Percentiles rank a stretch among this genome's conserved stretches.
Evolutionary conservation across 2,329 filamentous ascomycete genomes (phyloP).

Genomic region (Plectosphaerella plurivora): DNA sequence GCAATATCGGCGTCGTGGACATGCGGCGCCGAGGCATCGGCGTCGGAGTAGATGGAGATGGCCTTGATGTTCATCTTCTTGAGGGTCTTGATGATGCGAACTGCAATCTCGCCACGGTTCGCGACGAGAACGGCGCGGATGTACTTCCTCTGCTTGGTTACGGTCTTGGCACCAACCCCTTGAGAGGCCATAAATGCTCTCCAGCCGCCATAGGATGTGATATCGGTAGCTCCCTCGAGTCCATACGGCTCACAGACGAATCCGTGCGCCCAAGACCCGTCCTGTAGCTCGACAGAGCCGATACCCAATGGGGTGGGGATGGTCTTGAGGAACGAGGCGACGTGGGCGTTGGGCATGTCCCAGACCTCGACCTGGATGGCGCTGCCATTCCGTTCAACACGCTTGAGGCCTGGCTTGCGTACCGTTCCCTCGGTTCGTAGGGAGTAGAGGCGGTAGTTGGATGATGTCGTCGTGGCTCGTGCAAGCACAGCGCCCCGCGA

Average conservation of each 20-base stretch:
- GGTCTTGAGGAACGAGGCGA: conserved; percentile 26
- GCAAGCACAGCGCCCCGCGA: conserved; percentile 21
- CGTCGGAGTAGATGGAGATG: conserved; percentile 64
- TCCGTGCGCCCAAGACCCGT: conserved; percentile 27
- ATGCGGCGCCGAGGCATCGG: conserved; percentile 62
- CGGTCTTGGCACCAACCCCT: not conserved
- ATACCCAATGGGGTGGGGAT: conserved; percentile 27
- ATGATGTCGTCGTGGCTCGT: conserved; percentile 20
- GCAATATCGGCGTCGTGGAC: conserved; percentile 64
- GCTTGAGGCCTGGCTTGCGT: conserved; percentile 26
- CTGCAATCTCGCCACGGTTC: conserved; percentile 71
- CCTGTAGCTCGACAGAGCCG: conserved; percentile 26
- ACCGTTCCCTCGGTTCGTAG: conserved; percentile 13
- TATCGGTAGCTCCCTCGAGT: conserved; percentile 21
- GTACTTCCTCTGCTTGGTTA: not conserved
- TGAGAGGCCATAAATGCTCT: conserved; percentile 16
- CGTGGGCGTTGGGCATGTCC: conserved; percentile 20
- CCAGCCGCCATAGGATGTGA: conserved; percentile 26
- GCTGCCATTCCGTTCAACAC: conserved; percentile 18
- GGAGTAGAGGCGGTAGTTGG: conserved; percentile 23
- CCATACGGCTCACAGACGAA: conserved; percentile 32
- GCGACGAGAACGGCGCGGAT: conserved; percentile 53
- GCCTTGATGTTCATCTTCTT: conserved; percentile 62
- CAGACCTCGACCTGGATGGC: conserved; percentile 30
- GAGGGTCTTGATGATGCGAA: conserved; percentile 66